phyloP scores from a whole-genome alignment of 1,139 yeast species.

The Taphrina sp. region DNA sequence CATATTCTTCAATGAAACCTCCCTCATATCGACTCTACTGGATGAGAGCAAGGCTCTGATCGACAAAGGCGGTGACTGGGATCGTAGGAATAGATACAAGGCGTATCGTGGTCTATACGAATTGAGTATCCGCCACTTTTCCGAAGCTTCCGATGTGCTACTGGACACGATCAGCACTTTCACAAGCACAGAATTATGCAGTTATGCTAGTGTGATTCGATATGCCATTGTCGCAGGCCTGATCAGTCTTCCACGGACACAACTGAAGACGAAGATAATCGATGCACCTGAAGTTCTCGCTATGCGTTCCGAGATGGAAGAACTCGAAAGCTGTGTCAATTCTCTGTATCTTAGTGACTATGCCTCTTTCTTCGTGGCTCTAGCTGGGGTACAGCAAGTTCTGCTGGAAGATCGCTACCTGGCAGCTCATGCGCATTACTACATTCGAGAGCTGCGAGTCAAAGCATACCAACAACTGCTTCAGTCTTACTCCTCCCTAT shows the following conservation, averaged over 20 bases:
- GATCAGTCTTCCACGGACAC: constrained; percentile 75
- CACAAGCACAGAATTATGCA: constrained; percentile 88
- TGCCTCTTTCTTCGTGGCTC: constrained; percentile 70
- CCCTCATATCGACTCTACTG: constrained; percentile 66
- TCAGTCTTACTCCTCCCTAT: constrained; percentile 89
- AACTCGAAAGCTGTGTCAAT: constrained; percentile 81
- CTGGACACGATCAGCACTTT: constrained; percentile 93
- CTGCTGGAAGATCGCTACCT: constrained; percentile 73
- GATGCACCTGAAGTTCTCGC: constrained; percentile 94
- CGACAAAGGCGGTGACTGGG: constrained; percentile 99
- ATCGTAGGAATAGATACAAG: constrained; percentile 90
- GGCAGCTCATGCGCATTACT: constrained; percentile 74
- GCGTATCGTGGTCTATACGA: constrained; percentile 84
- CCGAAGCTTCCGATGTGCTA: constrained; percentile 75
- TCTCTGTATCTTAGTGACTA: constrained; percentile 89
- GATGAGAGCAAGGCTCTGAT: constrained; percentile 68
- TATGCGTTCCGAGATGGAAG: constrained; percentile 66
- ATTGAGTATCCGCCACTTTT: constrained; percentile 80
- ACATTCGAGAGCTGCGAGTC: constrained; percentile 88
- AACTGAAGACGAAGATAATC: constrained; percentile 75
- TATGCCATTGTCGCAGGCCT: constrained; percentile 87
- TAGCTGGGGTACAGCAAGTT: constrained; percentile 76
- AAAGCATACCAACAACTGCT: constrained; percentile 91
- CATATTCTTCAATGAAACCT: constrained; percentile 77
- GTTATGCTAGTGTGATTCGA: constrained; percentile 85